Evolutionary conservation across 176 grass and related monocot species (phyloP).

Genomic region (Panicum miliaceum): DNA sequence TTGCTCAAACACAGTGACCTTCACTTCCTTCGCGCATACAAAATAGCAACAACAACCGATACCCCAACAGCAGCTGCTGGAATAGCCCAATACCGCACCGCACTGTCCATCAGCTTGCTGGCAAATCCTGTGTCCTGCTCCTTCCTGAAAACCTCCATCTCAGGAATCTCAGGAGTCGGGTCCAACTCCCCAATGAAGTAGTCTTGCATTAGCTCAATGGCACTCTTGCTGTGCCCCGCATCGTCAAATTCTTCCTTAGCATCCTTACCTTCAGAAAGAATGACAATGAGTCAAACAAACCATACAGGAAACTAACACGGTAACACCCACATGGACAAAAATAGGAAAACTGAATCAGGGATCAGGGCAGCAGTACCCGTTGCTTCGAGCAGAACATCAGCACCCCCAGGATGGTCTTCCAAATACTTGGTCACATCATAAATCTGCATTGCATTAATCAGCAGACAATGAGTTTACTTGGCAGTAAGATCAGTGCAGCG

Average conservation of each 20-base stretch:
- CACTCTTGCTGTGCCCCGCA: conserved; percentile 73
- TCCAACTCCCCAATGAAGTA: conserved; percentile 84
- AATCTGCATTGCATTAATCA: conserved; percentile 56
- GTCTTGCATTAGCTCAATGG: conserved; percentile 73
- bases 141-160: conserved; percentile 76
- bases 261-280: conserved; percentile 76
- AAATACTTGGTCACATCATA: conserved; percentile 92
- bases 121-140: conserved; percentile 47
- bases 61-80: conserved; percentile 59
- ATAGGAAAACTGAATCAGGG: not conserved
- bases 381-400: conserved; percentile 63
- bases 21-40: conserved; percentile 65
- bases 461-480: not conserved
- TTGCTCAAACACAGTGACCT: conserved; percentile 8
- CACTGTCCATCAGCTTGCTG: conserved; percentile 47
- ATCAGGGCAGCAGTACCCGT: conserved; percentile 47
- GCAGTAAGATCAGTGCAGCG: conserved; percentile 6
- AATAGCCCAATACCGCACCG: conserved; percentile 48
- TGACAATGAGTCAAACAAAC: conserved; percentile 24
- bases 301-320: not conserved
- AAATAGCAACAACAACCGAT: conserved; percentile 55
- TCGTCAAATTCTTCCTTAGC: conserved; percentile 90
- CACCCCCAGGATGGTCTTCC: conserved; percentile 95
- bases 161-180: conserved; percentile 52
- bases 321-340: not conserved